phyloP scores from a whole-genome alignment of 257 asterid species.

The Cordia subcordata region DNA sequence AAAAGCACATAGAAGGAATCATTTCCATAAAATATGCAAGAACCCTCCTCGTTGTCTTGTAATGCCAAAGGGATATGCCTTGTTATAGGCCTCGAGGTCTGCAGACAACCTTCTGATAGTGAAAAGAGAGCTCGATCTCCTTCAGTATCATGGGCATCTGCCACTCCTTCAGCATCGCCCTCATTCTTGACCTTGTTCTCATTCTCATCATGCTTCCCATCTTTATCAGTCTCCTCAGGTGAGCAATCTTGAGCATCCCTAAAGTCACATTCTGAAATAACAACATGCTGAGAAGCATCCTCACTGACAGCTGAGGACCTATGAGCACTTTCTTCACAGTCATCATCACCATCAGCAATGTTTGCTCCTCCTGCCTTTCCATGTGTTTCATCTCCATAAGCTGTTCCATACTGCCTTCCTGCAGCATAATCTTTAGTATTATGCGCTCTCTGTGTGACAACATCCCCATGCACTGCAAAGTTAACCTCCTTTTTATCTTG shows the following conservation, averaged over 20 bases:
- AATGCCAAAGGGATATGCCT: slow-evolving; percentile 32
- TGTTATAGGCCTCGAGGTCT: slow-evolving; percentile 58
- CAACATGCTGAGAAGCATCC: slow-evolving; percentile 65
- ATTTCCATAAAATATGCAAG: slow-evolving; percentile 65
- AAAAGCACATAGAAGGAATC: slow-evolving; percentile 78
- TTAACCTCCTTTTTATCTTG: slow-evolving; percentile 45
- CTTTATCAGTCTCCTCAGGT: slow-evolving; percentile 62
- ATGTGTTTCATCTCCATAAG: slow-evolving; percentile 20
- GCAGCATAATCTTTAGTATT: slow-evolving; percentile 29
- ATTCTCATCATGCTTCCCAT: slow-evolving; percentile 47
- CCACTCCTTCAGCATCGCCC: slow-evolving; percentile 60
- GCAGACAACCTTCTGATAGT: slow-evolving; percentile 42
- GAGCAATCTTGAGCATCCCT: slow-evolving; percentile 73
- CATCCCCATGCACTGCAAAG: slow-evolving; percentile 25
- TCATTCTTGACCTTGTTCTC: slow-evolving; percentile 69
- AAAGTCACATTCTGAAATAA: slow-evolving; percentile 69
- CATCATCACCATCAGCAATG: slow-evolving; percentile 48
- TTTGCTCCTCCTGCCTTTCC: slow-evolving; percentile 41
- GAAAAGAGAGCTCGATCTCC: slow-evolving; percentile 32
- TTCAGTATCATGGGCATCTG: slow-evolving; percentile 51
- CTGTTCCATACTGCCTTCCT: slow-evolving; percentile 21
- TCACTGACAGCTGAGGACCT: slow-evolving; percentile 67
- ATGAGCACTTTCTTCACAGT: slow-evolving; percentile 58
- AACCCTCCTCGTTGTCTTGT: slow-evolving; percentile 38
- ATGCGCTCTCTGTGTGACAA: slow-evolving; percentile 26